Evolutionary conservation across 2,329 filamentous ascomycete species (phyloP).

Genomic region (Cercospora sp.): DNA sequence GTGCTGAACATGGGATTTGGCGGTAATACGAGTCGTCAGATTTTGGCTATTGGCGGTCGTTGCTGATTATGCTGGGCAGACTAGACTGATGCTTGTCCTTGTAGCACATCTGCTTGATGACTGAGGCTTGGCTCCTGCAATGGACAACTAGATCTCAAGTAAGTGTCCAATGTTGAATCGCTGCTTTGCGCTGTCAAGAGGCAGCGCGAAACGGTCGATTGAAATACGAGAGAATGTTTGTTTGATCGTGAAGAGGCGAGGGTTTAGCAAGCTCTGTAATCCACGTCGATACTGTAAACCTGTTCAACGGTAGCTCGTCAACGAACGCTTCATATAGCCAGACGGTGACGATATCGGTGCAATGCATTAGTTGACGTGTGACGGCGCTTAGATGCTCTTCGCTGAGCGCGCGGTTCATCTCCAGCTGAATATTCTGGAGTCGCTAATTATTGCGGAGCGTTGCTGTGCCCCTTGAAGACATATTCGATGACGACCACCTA

Average conservation of each 20-base stretch:
- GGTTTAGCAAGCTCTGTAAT: neutral
- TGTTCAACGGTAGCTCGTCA: neutral
- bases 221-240: neutral
- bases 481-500: neutral
- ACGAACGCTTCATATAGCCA: neutral
- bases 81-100: neutral
- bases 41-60: neutral
- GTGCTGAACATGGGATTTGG: neutral
- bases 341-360: neutral
- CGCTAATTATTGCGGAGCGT: neutral
- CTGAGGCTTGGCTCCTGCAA: neutral
- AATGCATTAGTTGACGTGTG: neutral
- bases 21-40: neutral
- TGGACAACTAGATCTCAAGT: neutral
- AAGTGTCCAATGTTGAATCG: neutral
- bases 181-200: neutral
- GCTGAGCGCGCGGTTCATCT: neutral
- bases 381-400: neutral
- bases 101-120: neutral
- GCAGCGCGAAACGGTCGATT: neutral
- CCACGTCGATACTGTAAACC: neutral
- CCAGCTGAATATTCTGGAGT: neutral
- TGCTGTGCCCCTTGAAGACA: neutral
- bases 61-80: neutral
- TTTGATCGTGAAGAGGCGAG: neutral